phyloP scores from a whole-genome alignment of 768 basidiomycete genomes.

The Kwoniella sp. region DNA sequence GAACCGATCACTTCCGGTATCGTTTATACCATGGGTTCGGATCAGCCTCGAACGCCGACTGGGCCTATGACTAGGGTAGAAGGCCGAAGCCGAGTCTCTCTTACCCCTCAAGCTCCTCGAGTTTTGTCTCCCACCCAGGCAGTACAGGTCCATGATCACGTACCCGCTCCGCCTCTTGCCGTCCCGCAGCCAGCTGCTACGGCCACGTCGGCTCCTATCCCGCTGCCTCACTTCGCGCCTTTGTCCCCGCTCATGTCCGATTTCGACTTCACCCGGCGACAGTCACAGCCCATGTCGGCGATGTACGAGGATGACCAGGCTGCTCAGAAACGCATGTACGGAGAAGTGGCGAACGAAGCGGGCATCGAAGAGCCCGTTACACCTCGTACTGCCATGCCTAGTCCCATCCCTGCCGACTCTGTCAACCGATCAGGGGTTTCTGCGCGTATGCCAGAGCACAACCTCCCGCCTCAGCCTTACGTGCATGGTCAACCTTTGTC shows the following conservation, averaged over 20 bases:
- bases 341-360: slow-evolving; percentile 33
- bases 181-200: slow-evolving; percentile 2
- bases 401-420: slow-evolving; percentile 8
- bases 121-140: slow-evolving; percentile 3
- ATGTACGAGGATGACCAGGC: slow-evolving; percentile 32
- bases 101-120: slow-evolving; percentile 9
- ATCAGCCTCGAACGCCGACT: slow-evolving; percentile 14
- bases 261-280: slow-evolving; percentile 17
- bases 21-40: slow-evolving; percentile 5
- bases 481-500: slow-evolving; percentile 40
- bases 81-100: slow-evolving; percentile 14
- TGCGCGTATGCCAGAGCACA: slow-evolving; percentile 22
- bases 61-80: not conserved
- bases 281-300: slow-evolving; percentile 28
- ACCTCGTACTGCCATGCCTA: slow-evolving; percentile 19
- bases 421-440: slow-evolving; percentile 13
- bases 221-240: slow-evolving; percentile 29
- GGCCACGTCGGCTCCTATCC: slow-evolving; percentile 3
- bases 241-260: slow-evolving; percentile 25
- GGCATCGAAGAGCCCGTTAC: slow-evolving; percentile 36
- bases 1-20: slow-evolving; percentile 8
- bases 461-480: slow-evolving; percentile 32
- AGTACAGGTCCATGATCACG: slow-evolving; percentile 1
- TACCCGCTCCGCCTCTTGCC: slow-evolving; percentile 5
- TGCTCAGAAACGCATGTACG: slow-evolving; percentile 35